Percentiles rank a stretch among this genome's conserved stretches.
These are phyloP conservation scores for Globisporangium cederbergense DNA, from an alignment of 352 stramenopile genomes.

Conservation along the genomic window DNA sequence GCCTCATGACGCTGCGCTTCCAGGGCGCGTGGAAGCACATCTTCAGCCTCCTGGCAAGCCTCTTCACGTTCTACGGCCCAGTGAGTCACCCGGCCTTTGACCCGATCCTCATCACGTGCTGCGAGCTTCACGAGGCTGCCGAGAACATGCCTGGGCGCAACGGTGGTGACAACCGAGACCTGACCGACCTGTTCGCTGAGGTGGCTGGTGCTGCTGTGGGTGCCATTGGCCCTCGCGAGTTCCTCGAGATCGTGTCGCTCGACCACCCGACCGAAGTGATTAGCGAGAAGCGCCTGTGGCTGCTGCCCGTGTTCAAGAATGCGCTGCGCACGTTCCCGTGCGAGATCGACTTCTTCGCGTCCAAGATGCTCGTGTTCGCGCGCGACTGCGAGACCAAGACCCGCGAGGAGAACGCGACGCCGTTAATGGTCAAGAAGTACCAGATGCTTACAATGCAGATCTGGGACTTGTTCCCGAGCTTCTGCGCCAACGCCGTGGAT, in stretches of 20 bases:
- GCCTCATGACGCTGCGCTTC: conserved; percentile 80
- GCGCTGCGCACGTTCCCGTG: conserved; percentile 47
- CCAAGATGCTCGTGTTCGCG: conserved; percentile 65
- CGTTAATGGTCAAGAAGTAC: conserved; percentile 67
- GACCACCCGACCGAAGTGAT: conserved; percentile 69
- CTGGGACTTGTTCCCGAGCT: conserved; percentile 78
- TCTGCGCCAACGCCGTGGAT: conserved; percentile 69
- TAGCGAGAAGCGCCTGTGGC: conserved; percentile 72
- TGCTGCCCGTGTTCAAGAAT: conserved; percentile 79
- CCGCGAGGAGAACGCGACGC: conserved; percentile 59
- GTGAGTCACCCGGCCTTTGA: conserved; percentile 56
- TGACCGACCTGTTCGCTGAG: conserved; percentile 60
- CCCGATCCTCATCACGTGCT: conserved; percentile 66
- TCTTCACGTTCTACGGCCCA: conserved; percentile 72
- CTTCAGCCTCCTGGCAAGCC: conserved; percentile 66
- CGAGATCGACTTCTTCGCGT: conserved; percentile 72
- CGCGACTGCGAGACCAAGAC: conserved; percentile 68
- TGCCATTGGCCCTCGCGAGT: conserved; percentile 60
- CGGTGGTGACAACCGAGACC: conserved; percentile 27
- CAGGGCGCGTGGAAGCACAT: conserved; percentile 76
- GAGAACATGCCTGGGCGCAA: conserved; percentile 58
- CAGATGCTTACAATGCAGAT: conserved; percentile 79
- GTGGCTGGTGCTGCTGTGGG: conserved; percentile 60
- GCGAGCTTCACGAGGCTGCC: conserved; percentile 76
- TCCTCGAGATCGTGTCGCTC: conserved; percentile 75